phyloP scores from a whole-genome alignment of 2,329 filamentous ascomycete genomes.

The Arthrobotrys entomopaga region DNA sequence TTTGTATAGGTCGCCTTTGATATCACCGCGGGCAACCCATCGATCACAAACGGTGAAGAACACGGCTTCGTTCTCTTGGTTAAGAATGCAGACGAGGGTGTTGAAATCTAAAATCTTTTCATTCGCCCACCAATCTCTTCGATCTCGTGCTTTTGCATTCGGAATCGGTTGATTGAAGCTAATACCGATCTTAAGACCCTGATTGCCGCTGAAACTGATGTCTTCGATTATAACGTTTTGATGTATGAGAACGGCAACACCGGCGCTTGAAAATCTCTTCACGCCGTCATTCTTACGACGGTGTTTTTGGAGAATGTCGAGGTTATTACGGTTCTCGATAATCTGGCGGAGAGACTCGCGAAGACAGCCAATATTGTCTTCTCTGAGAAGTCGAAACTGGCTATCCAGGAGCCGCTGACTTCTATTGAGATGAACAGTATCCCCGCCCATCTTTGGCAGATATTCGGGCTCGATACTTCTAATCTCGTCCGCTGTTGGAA shows the following conservation, averaged over 20 bases:
- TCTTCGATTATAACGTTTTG: slow-evolving; percentile 6
- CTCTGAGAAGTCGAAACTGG: slow-evolving; percentile 60
- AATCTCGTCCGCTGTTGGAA: slow-evolving; percentile 61
- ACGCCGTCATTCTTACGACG: slow-evolving; percentile 31
- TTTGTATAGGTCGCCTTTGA: slow-evolving; percentile 29
- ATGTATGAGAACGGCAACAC: slow-evolving; percentile 12
- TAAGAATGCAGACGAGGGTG: slow-evolving; percentile 55
- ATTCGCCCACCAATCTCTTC: slow-evolving; percentile 56
- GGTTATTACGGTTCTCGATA: slow-evolving; percentile 56
- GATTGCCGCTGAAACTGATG: slow-evolving; percentile 13
- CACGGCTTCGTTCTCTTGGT: slow-evolving; percentile 43
- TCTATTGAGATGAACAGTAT: slow-evolving; percentile 58
- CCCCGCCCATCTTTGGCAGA: slow-evolving; percentile 56
- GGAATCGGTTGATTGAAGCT: slow-evolving; percentile 55
- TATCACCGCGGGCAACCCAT: slow-evolving; percentile 28
- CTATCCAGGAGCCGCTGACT: slow-evolving; percentile 60
- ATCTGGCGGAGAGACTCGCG: slow-evolving; percentile 59
- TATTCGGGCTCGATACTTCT: slow-evolving; percentile 52
- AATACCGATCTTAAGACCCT: slow-evolving; percentile 48
- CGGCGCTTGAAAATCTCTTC: slow-evolving; percentile 53
- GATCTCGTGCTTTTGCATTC: slow-evolving; percentile 12
- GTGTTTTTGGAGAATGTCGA: slow-evolving; percentile 29
- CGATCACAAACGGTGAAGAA: slow-evolving; percentile 55
- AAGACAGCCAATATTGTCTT: slow-evolving; percentile 59
- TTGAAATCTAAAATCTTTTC: slow-evolving; percentile 56